These are phyloP conservation scores for Linum lewisii DNA, from an alignment of 345 rosid species.

Conservation along the genomic window DNA sequence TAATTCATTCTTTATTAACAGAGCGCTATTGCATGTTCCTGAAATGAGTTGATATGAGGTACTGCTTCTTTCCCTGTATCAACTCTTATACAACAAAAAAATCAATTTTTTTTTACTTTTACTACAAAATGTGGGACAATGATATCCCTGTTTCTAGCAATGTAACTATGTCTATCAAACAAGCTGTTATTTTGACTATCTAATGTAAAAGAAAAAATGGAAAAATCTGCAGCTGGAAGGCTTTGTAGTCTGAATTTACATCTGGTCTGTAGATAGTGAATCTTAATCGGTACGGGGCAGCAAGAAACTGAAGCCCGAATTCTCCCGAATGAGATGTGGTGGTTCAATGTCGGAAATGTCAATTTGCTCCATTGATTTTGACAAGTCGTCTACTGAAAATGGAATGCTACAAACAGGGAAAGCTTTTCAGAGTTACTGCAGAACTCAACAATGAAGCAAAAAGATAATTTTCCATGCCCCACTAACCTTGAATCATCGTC, in stretches of 20 bases:
- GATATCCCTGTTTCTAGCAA: background rate
- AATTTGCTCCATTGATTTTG: conserved; percentile 5
- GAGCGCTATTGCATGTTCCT: background rate
- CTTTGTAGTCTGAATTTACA: background rate
- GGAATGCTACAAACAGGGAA: conserved; percentile 3
- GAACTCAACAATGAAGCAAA: background rate
- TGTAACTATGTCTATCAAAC: background rate
- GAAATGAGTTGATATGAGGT: background rate
- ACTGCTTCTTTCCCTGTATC: background rate
- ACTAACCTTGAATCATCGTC: conserved; percentile 7
- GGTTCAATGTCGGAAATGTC: conserved; percentile 4
- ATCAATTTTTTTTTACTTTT: background rate
- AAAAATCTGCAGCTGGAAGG: background rate
- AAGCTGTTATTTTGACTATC: background rate
- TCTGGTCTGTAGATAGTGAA: background rate
- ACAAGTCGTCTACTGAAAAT: conserved; percentile 3
- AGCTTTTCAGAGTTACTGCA: background rate
- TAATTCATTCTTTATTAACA: background rate
- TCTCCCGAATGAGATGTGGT: background rate
- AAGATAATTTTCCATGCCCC: background rate
- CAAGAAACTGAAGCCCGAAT: conserved; percentile 4
- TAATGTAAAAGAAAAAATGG: background rate
- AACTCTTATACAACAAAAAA: background rate
- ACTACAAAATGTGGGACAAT: background rate
- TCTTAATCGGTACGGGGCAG: background rate